Conservation (phyloP, 345 rosid species). For the Aquilaria malaccensis region DNA sequence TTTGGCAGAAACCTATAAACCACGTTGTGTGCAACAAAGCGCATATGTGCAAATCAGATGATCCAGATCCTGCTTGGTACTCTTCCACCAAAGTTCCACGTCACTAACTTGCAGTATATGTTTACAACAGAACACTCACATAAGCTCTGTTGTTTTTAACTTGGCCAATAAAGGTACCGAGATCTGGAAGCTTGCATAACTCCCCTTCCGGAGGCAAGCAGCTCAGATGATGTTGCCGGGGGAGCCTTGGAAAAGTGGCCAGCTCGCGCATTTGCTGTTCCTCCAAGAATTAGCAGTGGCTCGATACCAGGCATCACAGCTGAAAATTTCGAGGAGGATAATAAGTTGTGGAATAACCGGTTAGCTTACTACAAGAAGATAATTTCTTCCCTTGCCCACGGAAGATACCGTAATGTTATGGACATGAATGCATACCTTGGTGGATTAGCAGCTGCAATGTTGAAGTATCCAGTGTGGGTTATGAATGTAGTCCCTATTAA, state of each 20-base stretch:
- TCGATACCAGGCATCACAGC: constrained; percentile 55
- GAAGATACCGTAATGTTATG: constrained; percentile 81
- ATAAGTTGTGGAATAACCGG: constrained; percentile 73
- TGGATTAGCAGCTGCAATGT: constrained; percentile 76
- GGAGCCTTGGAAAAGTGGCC: constrained; percentile 90
- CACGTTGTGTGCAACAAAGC: constrained; percentile 73
- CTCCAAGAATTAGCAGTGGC: constrained; percentile 76
- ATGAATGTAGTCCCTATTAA: constrained; percentile 86
- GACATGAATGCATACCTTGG: constrained; percentile 96
- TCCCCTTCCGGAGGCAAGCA: constrained; percentile 66
- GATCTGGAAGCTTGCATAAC: constrained; percentile 77
- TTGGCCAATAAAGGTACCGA: constrained; percentile 44
- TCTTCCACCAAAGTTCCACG: not conserved
- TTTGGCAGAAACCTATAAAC: constrained; percentile 88
- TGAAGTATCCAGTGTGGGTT: constrained; percentile 75
- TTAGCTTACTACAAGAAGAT: constrained; percentile 55
- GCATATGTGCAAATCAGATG: constrained; percentile 60
- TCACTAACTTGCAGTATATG: constrained; percentile 1
- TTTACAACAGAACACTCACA: constrained; percentile 1
- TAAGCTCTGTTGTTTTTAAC: not conserved
- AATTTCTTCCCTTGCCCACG: constrained; percentile 42
- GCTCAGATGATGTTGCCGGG: constrained; percentile 70
- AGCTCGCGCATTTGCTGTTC: constrained; percentile 60
- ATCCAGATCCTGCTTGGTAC: constrained; percentile 77
- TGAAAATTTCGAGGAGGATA: constrained; percentile 66